Base-by-base conservation (phyloP, 495 filamentous ascomycete genomes). In the Aspergillus steynii region DNA sequence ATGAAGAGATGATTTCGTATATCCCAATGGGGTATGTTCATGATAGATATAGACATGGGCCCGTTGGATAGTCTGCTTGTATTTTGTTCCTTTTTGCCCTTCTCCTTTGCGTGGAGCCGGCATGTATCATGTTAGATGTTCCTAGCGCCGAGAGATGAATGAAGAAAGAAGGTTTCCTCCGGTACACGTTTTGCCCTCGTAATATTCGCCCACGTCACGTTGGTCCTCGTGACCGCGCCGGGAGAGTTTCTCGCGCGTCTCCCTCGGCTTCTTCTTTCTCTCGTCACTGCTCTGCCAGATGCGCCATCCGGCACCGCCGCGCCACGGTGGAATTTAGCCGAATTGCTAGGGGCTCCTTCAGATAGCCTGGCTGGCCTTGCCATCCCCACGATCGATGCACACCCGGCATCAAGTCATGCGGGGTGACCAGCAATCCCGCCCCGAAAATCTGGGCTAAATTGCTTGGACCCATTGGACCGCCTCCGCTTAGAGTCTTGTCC, bases 11-110 rank as follows among this genome's bases (percentile, higher is more conserved):
- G 63, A 65, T 56, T 61, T 42, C 25, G 32, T 63, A 48, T 61
- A 26, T 63, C 57, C 27, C 27, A 57, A 59, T 27, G 47, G 20
- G 58, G 53, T 53, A 53, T 64, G 55, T 64, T 53, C 48, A 59
- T 65, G 65, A 72, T 69, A 73, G 60, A 71, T 58, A 61, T 62
- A 68, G 62, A 65, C 48, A 55, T 61, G 56, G 56, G 56, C 58
- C 59, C 55, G 61, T 29, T 29, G 26, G n/a, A 29, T 54, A 26
- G 47, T n/a, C 29, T 20, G 29, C 61, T 20, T 57, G 26, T 55
- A 4, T 56, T 61, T 58, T 27, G 9, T 51, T 52, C 48, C 12
- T 15, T 55, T 61, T 53, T 56, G n/a, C 29, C n/a, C 26, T 50
- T 26, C 48, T 26, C 48, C 26, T 29, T 28, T 10, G 5, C 28